A percentile compares a stretch with the other conserved stretches of the same genome.
Conservation (phyloP, 495 filamentous ascomycete species). For the Podospora comata region DNA sequence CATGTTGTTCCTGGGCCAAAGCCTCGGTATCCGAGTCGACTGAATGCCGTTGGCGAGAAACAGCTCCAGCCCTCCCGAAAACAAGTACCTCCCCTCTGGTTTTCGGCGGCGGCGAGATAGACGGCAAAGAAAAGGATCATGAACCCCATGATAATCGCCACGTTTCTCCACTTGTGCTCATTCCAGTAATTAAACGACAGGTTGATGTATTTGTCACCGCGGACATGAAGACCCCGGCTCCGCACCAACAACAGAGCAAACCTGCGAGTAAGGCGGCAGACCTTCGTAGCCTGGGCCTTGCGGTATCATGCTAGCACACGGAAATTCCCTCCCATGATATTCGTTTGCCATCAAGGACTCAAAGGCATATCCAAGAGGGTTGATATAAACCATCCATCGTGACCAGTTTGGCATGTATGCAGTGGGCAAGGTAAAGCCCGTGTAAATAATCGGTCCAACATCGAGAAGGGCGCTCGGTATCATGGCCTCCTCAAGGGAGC, state of each 20-base stretch:
- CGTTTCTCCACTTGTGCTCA: conserved; percentile 71
- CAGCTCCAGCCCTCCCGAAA: too few relatives aligned
- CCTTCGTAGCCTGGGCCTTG: conserved; percentile 47
- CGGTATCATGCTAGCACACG: conserved; percentile 43
- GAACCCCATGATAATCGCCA: conserved; percentile 68
- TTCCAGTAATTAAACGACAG: conserved; percentile 57
- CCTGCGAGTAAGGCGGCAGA: conserved; percentile 41
- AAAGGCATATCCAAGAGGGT: conserved; percentile 74
- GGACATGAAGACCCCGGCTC: conserved; percentile 48
- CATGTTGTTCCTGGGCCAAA: conserved; percentile 4
- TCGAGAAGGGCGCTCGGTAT: conserved; percentile 64
- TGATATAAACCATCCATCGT: conserved; percentile 74
- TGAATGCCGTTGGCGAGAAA: too few relatives aligned
- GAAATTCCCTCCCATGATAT: conserved; percentile 50
- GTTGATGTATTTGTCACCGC: conserved; percentile 58
- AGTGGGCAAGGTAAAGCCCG: conserved; percentile 71
- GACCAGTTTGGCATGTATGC: conserved; percentile 76
- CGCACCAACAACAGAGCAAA: conserved; percentile 49
- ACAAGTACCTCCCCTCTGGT: conserved; percentile 10
- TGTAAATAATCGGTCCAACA: conserved; percentile 69
- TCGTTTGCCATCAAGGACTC: conserved; percentile 68
- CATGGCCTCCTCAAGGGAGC: conserved; percentile 69
- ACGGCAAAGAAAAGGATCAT: conserved; percentile 63
- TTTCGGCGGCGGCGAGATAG: conserved; percentile 52
- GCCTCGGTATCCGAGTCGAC: too few relatives aligned